These are phyloP conservation scores for Baorangia bicolor DNA, from an alignment of 768 basidiomycete species.

Conservation along the genomic window DNA sequence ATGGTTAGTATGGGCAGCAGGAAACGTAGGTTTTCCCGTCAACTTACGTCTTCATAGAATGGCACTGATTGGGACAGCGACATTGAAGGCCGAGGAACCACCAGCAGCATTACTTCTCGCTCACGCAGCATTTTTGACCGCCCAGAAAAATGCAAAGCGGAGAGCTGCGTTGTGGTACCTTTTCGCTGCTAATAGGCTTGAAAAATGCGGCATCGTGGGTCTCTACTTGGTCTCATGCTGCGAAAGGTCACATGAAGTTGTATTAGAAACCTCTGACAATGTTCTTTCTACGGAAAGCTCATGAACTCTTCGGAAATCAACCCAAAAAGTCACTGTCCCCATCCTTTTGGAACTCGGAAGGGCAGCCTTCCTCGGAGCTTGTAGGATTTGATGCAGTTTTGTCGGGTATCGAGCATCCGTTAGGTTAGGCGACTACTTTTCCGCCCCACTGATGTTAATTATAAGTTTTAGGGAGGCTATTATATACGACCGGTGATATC, in stretches of 20 bases:
- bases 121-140: conserved; percentile 73
- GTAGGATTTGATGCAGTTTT: conserved; percentile 61
- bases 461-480: conserved; percentile 60
- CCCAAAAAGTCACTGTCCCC: conserved; percentile 66
- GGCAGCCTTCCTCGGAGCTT: conserved; percentile 36
- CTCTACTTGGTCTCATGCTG: conserved; percentile 3
- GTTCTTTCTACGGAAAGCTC: conserved; percentile 74
- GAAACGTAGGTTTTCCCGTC: conserved; percentile 53
- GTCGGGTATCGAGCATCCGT: conserved; percentile 74
- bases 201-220: conserved; percentile 83
- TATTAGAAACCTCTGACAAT: conserved; percentile 80
- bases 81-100: conserved; percentile 73
- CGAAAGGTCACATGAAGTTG: not conserved
- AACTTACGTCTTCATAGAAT: not conserved
- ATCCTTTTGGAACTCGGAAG: conserved; percentile 79
- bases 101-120: conserved; percentile 77
- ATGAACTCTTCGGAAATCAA: conserved; percentile 53
- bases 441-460: conserved; percentile 6
- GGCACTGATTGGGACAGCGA: conserved; percentile 29
- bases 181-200: conserved; percentile 70
- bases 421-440: conserved; percentile 46
- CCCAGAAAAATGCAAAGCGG: conserved; percentile 53
- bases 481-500: conserved; percentile 89
- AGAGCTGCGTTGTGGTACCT: conserved; percentile 80
- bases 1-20: conserved; percentile 86